Base-by-base conservation (phyloP, 106 monocot species). In the Posidonia australis region DNA sequence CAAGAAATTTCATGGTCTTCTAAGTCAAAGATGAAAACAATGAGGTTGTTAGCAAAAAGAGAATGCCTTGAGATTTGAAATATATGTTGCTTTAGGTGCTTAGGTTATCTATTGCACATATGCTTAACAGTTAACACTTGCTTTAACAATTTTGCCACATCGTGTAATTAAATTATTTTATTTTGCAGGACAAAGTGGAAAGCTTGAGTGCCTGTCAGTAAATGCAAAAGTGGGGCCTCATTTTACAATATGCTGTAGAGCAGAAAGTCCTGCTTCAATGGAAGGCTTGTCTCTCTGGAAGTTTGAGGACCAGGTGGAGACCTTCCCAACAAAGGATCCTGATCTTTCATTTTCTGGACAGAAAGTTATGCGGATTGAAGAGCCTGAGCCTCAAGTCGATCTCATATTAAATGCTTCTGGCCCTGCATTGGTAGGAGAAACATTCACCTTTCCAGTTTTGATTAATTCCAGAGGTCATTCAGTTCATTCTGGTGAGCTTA, bases 341-440 rank as follows among this genome's bases (percentile, higher is more conserved):
- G 67, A 51, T 13, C 75, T 98, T 2, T 70, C 98, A 42, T 81
- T 83, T 44, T 85, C 80, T 17, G 87, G 91, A 18, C 83, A 81
- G 57, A 98, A 85, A 44, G 61, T 82, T 52, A 82, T 98, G 51
- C 91, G 87, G 62, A 80, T 98, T 26, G 91, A 91, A 70, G 91
- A 91, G 49, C 98, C 91, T 17, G 90, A 91, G 23, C 82, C 98
- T 64, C 77, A 70, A 66, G 81, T 98, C 47, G 87, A 98, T 72
- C 84, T 98, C 52, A 79, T 64, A 16, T 58, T 98, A 53, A 48
- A 44, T 68, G 74, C 82, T 60, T 65, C 80, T 54, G 68, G 81
- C 19, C 87, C 87, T 70, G 98, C 98, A 64, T 81, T 98, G 58
- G 85, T 91, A 60, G 98, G 87, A 59, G 98, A 98, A 65, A 81